Evolutionary conservation across 2,329 filamentous ascomycete genomes (phyloP).

Genomic region (Boeremia exigua): DNA sequence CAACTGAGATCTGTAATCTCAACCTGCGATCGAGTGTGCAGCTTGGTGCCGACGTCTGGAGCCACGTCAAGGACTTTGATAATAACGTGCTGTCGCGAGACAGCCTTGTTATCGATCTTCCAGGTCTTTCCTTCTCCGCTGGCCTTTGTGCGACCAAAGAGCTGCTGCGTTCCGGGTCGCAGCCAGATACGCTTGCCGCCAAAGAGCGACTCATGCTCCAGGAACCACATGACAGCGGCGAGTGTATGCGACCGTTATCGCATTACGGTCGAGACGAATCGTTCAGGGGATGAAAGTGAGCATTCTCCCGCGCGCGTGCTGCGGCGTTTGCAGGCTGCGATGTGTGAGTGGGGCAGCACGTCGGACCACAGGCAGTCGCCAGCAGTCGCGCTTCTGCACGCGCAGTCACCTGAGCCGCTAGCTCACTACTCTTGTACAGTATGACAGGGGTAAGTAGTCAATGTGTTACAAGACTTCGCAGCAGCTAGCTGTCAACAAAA

Average conservation of each 20-base stretch:
- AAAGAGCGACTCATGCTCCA: constrained; percentile 63
- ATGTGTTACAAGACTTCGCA: no score
- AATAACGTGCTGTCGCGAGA: constrained; percentile 87
- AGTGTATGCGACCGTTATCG: not conserved
- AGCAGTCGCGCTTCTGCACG: constrained; percentile 11
- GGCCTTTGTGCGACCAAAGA: constrained; percentile 80
- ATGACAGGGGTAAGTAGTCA: no score
- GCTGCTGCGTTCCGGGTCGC: constrained; percentile 80
- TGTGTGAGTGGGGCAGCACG: constrained; percentile 12
- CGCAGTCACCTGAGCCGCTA: constrained; percentile 14
- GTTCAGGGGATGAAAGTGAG: not conserved
- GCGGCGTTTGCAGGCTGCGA: constrained; percentile 3
- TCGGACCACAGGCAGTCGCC: no score
- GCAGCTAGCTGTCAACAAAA: no score
- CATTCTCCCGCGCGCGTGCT: constrained; percentile 2
- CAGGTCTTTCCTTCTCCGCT: constrained; percentile 43
- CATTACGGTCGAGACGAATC: constrained; percentile 4
- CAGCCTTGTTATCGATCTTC: constrained; percentile 77
- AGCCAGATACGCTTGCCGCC: constrained; percentile 77
- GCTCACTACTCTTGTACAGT: no score
- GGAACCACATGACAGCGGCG: constrained; percentile 56
- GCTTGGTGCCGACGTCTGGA: constrained; percentile 69
- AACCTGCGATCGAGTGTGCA: constrained; percentile 71
- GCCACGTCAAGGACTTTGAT: constrained; percentile 72
- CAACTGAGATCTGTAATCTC: constrained; percentile 78